Evolutionary conservation across 2,329 filamentous ascomycete genomes (phyloP), one percentile per base, ranked within the genome.

Genomic region (Aureobasidium melanogenum): DNA sequence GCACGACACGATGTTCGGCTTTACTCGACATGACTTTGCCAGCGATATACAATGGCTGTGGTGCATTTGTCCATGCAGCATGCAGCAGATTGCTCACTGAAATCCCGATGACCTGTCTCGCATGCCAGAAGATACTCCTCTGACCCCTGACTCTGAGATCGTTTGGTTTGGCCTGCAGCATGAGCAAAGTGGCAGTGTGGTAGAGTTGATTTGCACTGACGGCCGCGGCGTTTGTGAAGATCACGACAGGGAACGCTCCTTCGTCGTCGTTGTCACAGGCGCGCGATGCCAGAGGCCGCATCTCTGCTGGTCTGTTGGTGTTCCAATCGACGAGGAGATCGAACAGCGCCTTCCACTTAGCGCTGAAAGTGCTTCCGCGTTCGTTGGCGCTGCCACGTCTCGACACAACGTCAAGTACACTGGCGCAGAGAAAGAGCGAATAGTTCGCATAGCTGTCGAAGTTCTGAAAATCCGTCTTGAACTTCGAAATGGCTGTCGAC

Each of bases 371-470:
- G 2, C 32, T 30, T 5, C 28, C 38, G 2, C 48, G 28, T 15
- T 61, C 59, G 5, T 8, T 34, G 1, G 39, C 3, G 22, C 30
- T 41, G 14, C 32, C 56, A 2, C 44, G 56, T 19, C 50, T 46
- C 1, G 59, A 61, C 9, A 66, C 63, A 0, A 65, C 67, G 34
- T 71, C 69, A 34, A 70, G 65, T 1, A 77, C 77, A 61, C 76
- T 77, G 4, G 82, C 78, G 55, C 77, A 80, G 1, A 86, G 74
- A 64, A 81, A 85, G 2, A 85, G 82, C 8, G 82, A 76, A 64
- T 82, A 82, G 65, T 85, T 85, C 34, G 83, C 83, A 63, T 83
- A 78, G 76, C 81, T 82, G 64, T 85, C 83, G 74, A 60, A 79
- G 65, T 46, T 69, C 12, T 54, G 47, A 17, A 61, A 61, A 22